Conservation (phyloP, 148 eudicot genomes). For the Rhododendron simsii region DNA sequence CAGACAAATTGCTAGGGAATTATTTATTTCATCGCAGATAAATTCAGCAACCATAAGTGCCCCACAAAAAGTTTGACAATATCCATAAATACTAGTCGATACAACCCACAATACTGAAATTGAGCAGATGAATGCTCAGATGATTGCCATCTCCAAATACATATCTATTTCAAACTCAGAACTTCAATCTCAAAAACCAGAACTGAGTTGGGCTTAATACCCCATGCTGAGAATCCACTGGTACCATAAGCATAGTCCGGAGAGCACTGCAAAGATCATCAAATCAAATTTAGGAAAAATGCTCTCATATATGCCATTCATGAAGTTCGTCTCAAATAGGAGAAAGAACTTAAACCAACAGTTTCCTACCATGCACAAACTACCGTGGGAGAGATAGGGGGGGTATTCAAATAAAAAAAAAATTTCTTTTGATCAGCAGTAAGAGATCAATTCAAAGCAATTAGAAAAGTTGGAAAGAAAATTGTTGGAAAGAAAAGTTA, state of each 20-base stretch:
- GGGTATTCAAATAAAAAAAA: not conserved
- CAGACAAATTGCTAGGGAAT: not conserved
- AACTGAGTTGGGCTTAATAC: slow-evolving; percentile 79
- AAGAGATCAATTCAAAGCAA: not conserved
- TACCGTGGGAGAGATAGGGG: not conserved
- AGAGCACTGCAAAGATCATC: slow-evolving; percentile 56
- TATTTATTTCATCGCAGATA: not conserved
- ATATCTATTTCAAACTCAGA: slow-evolving; percentile 37
- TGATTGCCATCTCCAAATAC: not conserved
- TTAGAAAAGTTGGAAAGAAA: not conserved
- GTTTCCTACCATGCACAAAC: not conserved
- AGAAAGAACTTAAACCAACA: not conserved
- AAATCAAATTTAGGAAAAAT: not conserved
- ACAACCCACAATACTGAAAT: not conserved
- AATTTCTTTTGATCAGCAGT: too few species aligned
- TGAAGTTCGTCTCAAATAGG: not conserved
- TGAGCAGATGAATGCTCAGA: not conserved
- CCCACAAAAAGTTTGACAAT: not conserved
- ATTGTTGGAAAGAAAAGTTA: not conserved
- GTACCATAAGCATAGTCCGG: slow-evolving; percentile 37
- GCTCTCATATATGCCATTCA: not conserved
- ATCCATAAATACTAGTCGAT: not conserved
- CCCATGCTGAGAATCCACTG: slow-evolving; percentile 84
- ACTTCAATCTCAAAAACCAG: slow-evolving; percentile 94
- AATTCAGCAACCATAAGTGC: not conserved